Base-by-base conservation (phyloP, 2,329 filamentous ascomycete species). In the Graphilbum ipis-grandicollis region DNA sequence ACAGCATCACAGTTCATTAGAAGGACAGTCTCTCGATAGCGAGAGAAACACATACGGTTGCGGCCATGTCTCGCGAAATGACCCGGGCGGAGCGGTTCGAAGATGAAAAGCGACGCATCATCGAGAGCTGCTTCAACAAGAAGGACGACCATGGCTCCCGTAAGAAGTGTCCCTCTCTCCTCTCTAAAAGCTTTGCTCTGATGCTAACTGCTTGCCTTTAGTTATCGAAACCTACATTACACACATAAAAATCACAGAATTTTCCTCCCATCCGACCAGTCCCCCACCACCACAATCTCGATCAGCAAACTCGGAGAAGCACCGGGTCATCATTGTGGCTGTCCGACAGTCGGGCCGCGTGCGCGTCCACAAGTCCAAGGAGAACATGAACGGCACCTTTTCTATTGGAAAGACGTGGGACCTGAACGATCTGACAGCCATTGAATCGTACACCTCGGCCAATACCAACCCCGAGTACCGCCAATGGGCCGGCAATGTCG, bases 361-460 rank as follows among this genome's bases (percentile, higher is more conserved):
- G 35, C 81, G 86, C 50, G 75, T 98, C 63, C 90, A 98, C 65
- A 98, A 98, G 58, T 88, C 85, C 40, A 79, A 93, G 48, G 90
- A 98, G 60, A 98, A 98, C 54, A 66, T 71, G 39, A 94, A 93
- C 55, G 85, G 85, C 39, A 75, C 82, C 19, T 98, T 94, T 56
- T 96, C 88, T 17, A 93, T 98, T 47, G 90, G 90, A 46, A 98
- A 98, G 61, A 93, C 90, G 4, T 98, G 90, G 90, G 81, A 86
- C 53, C 70, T 98, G 47, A 88, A 96, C 56, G 90, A 98, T 52
- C 62, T 98, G 34, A 70, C 71, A 5, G 68, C 71, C 33, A 81
- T 98, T 45, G 80, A 93, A 54, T 90, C 84, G 19, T 96, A 78
- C 51, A 78, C 74, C 7, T 67, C 75, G 31, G 55, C 71, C 17